phyloP scores from a whole-genome alignment of 345 rosid genomes.

The Physaria fendleri region DNA sequence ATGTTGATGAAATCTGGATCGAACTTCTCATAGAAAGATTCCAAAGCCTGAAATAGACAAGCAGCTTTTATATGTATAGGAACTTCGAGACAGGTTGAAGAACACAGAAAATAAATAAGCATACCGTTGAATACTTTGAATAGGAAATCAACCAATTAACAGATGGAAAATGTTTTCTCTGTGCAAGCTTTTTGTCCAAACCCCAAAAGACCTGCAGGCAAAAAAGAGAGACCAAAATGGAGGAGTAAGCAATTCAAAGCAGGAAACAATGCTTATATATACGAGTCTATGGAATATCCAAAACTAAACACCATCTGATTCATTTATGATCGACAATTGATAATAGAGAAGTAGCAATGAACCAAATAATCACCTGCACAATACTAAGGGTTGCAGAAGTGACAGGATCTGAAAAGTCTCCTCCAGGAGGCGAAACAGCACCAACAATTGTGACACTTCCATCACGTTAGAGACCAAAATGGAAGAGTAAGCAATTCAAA shows the following conservation, averaged over 20 bases:
- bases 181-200: slow-evolving; percentile 99
- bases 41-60: slow-evolving; percentile 82
- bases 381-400: slow-evolving; percentile 99
- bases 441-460: slow-evolving; percentile 99
- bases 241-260: slow-evolving; percentile 2
- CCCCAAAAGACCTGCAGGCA: slow-evolving; percentile 98
- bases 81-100: not conserved
- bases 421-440: slow-evolving; percentile 99
- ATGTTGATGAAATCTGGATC: slow-evolving; percentile 98
- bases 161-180: slow-evolving; percentile 99
- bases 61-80: not conserved
- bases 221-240: not conserved
- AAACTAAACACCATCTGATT: slow-evolving; percentile 5
- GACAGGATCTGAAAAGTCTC: slow-evolving; percentile 99
- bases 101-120: slow-evolving; percentile 23
- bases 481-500: slow-evolving; percentile 6
- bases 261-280: not conserved
- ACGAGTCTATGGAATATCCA: not conserved
- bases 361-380: no score
- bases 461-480: no score
- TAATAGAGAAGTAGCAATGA: not conserved
- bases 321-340: not conserved
- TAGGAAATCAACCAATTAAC: slow-evolving; percentile 99
- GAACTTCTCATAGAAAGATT: slow-evolving; percentile 90
- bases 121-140: slow-evolving; percentile 90